These are phyloP conservation scores for Clarireedia paspali DNA, from an alignment of 2,329 filamentous ascomycete species.

Conservation along the genomic window DNA sequence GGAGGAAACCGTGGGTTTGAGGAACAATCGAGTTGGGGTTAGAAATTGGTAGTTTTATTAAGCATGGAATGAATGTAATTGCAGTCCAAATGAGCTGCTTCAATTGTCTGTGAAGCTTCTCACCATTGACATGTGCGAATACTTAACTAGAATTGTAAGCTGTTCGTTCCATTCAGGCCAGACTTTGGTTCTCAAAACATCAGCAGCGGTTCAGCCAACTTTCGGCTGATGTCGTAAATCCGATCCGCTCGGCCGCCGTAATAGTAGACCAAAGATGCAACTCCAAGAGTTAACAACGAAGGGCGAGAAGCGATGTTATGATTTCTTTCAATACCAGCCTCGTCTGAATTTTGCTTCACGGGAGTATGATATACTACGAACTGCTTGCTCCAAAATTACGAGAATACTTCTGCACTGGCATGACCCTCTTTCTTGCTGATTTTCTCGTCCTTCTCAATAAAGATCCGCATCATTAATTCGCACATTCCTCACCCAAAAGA, in stretches of 20 bases:
- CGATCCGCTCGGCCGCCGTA: not conserved
- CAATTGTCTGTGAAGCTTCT: not conserved
- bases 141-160: no score
- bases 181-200: not conserved
- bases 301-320: accelerated
- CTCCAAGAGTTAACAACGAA: no score
- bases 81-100: not conserved
- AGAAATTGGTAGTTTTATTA: not conserved
- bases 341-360: no score
- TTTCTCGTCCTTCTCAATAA: no score
- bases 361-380: no score
- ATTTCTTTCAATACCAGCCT: not conserved
- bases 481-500: no score
- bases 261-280: not conserved
- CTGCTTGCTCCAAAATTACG: no score
- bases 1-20: not conserved
- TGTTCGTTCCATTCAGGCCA: not conserved
- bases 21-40: not conserved
- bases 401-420: no score
- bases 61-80: not conserved
- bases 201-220: not conserved
- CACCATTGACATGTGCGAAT: no score
- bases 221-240: not conserved
- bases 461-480: no score
- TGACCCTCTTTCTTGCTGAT: no score